Percentiles rank a stretch among this genome's conserved stretches.
These are phyloP conservation scores for Naganishia liquefaciens DNA, from an alignment of 1,284 basidiomycete genomes.

Conservation along the genomic window DNA sequence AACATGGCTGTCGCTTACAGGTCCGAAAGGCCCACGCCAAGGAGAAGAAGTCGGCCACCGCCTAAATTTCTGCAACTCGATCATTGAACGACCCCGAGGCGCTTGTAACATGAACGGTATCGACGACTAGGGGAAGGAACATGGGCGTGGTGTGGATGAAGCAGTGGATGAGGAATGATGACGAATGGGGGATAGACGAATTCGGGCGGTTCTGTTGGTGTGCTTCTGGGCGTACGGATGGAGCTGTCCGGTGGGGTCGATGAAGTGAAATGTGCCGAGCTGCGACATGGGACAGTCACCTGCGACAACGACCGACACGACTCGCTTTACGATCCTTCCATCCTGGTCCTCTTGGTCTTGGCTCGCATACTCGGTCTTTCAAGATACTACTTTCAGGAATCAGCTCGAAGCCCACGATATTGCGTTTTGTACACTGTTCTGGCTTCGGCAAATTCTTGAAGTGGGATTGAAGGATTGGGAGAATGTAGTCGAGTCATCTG, in stretches of 20 bases:
- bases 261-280: neutral
- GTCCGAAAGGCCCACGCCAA: constrained; percentile 55
- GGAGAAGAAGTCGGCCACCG: constrained; percentile 55
- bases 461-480: neutral
- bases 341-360: constrained; percentile 14
- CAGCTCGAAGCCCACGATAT: no score
- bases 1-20: constrained; percentile 5
- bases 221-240: neutral
- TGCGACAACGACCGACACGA: constrained; percentile 5
- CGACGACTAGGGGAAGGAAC: constrained; percentile 10
- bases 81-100: constrained; percentile 11
- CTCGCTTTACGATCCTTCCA: neutral
- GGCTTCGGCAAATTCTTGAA: neutral
- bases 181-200: constrained; percentile 14
- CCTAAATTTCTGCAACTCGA: constrained; percentile 31
- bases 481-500: neutral
- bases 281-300: constrained; percentile 3
- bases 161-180: neutral
- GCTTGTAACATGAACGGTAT: constrained; percentile 12
- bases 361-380: neutral
- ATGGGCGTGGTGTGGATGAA: constrained; percentile 3
- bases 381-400: neutral
- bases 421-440: constrained; percentile 3
- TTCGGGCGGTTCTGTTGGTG: neutral
- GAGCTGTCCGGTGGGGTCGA: constrained; percentile 17